A percentile compares a stretch with the other conserved stretches of the same genome.
Evolutionary conservation across 2,329 filamentous ascomycete species (phyloP).

Genomic region (Epichloe gansuensis): DNA sequence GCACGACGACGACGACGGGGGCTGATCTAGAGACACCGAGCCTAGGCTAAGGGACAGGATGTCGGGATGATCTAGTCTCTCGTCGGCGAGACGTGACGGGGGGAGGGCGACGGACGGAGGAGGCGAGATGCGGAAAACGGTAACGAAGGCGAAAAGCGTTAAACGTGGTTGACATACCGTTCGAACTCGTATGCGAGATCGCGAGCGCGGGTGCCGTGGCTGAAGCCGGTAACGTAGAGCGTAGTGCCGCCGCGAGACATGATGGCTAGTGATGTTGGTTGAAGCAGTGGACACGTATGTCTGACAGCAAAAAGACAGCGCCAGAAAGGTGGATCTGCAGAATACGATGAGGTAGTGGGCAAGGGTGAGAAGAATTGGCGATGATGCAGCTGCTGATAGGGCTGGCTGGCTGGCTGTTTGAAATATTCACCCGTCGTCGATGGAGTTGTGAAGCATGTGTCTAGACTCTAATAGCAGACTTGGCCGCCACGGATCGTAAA

Average conservation of each 20-base stretch:
- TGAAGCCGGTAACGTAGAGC: constrained; percentile 97
- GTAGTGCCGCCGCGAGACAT: constrained; percentile 94
- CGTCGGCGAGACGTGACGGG: constrained; percentile 20
- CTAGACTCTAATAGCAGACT: background rate
- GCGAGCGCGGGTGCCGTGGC: constrained; percentile 94
- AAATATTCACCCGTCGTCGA: constrained; percentile 1
- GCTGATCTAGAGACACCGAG: constrained; percentile 7
- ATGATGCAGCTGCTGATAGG: constrained; percentile 4
- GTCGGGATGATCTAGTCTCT: constrained; percentile 12
- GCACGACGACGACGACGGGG: constrained; percentile 13
- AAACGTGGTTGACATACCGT: constrained; percentile 73
- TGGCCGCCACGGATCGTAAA: constrained; percentile 5
- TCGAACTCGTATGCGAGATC: constrained; percentile 99
- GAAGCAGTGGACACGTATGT: constrained; percentile 3
- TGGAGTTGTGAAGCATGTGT: constrained; percentile 4
- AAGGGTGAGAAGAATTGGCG: background rate
- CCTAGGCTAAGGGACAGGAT: constrained; percentile 15
- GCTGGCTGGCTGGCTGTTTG: background rate
- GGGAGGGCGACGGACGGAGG: constrained; percentile 28
- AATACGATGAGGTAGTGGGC: background rate
- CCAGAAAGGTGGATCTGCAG: constrained; percentile 1
- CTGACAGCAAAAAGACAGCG: constrained; percentile 2
- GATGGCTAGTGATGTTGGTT: constrained; percentile 14
- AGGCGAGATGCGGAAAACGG: constrained; percentile 24
- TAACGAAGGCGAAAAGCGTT: constrained; percentile 27